Evolutionary conservation across 1,284 basidiomycete genomes (phyloP).

Genomic region (Sphaerobolus stellatus): DNA sequence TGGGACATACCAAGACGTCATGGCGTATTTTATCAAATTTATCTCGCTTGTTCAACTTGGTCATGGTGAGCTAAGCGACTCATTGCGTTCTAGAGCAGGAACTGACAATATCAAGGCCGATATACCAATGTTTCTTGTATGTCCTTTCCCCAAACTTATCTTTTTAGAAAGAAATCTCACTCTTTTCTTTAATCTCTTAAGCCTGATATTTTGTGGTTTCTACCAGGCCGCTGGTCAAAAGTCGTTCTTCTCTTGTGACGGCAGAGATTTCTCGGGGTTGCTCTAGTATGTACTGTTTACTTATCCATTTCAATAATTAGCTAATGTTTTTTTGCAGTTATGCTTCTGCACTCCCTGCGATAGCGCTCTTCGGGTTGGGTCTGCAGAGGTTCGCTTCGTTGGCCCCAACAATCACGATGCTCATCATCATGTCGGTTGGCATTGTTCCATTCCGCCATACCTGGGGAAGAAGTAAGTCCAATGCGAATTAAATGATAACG

Average conservation of each 20-base stretch:
- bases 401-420: slow-evolving; percentile 51
- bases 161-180: slow-evolving; percentile 4
- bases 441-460: slow-evolving; percentile 53
- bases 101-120: slow-evolving; percentile 18
- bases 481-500: neutral
- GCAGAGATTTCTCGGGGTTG: slow-evolving; percentile 57
- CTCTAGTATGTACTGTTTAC: slow-evolving; percentile 61
- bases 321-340: slow-evolving; percentile 33
- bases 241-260: slow-evolving; percentile 38
- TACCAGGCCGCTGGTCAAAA: slow-evolving; percentile 39
- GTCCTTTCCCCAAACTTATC: slow-evolving; percentile 19
- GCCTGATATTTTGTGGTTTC: slow-evolving; percentile 45
- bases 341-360: slow-evolving; percentile 65
- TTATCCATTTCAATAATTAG: neutral
- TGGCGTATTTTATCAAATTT: slow-evolving; percentile 58
- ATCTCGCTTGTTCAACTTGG: slow-evolving; percentile 56
- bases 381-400: slow-evolving; percentile 67
- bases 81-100: neutral
- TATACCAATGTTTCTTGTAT: slow-evolving; percentile 57
- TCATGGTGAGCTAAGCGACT: slow-evolving; percentile 44
- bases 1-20: slow-evolving; percentile 68
- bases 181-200: slow-evolving; percentile 16
- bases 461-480: slow-evolving; percentile 54
- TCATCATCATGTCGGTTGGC: slow-evolving; percentile 60
- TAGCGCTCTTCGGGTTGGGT: slow-evolving; percentile 76